Conservation (phyloP, 768 basidiomycete species). For the Podaxis mareebaensis region DNA sequence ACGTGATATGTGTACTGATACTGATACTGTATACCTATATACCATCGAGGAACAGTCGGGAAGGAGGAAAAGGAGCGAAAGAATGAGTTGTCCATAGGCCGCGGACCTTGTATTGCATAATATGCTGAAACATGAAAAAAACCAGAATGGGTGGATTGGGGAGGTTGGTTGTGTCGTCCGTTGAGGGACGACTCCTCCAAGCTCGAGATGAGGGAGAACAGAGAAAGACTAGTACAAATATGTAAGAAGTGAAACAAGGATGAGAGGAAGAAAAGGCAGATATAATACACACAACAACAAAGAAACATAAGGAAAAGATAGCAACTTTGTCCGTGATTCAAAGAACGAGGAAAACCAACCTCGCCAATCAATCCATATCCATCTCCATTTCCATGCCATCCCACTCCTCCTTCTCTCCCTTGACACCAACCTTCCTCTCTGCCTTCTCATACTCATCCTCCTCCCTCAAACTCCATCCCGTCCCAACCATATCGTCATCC, state of each 20-base stretch:
- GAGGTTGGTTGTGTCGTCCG: too few species aligned
- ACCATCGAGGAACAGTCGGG: too few species aligned
- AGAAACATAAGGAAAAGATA: constrained; percentile 4
- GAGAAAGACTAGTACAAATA: background rate
- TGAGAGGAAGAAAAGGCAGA: background rate
- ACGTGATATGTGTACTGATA: background rate
- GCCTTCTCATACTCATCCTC: constrained; percentile 46
- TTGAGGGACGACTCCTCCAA: too few species aligned
- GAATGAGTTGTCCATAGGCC: background rate
- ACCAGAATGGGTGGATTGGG: too few species aligned
- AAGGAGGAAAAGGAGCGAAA: too few species aligned
- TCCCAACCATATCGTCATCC: constrained; percentile 37
- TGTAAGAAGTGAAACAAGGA: background rate
- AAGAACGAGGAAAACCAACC: background rate
- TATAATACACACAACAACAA: constrained; percentile 5
- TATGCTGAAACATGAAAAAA: too few species aligned
- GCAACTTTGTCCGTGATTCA: constrained; percentile 1
- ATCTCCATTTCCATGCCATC: constrained; percentile 46
- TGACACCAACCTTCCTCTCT: constrained; percentile 25
- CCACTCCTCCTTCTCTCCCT: constrained; percentile 49
- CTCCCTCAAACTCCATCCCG: constrained; percentile 42
- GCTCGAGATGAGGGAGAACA: too few species aligned
- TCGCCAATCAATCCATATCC: constrained; percentile 67
- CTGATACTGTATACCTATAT: background rate
- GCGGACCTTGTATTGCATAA: background rate